Evolutionary conservation across 352 stramenopile species (phyloP), one percentile per base, ranked within the genome.

Genomic region (Blastocystis sp.): DNA sequence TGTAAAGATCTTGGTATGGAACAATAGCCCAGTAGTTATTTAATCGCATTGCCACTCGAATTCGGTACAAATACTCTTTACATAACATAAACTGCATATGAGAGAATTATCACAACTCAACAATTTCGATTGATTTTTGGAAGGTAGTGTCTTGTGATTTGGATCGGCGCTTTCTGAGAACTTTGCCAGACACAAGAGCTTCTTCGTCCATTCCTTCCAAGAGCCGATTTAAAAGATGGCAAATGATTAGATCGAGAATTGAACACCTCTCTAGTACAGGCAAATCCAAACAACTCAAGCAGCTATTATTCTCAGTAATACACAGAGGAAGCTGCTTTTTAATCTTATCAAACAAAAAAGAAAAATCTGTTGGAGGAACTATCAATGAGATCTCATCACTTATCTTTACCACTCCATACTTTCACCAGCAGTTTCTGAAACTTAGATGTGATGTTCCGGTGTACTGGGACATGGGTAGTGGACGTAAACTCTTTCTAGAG

Each of bases 21-120:
- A 53, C 11, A 18, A 85, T 37, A 30, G 69, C 26, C 73, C 73
- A 85, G 53, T 85, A 85, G 43, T 85, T 47, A 43, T 85, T 85
- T 24, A 66, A 85, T 3, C 73, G 11, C 50, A 85, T 55, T 8
- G 73, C 73, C 2, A 68, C 13, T 13, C 73, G 73, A 68, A 85
- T 85, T 18, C 73, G 73, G 26, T 43, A 85, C 26, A 85, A 13
- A 24, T 69, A 85, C 47, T 85, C 73, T 62, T 68, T 85, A 20
- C 65, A 43, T 55, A 62, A 16, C 26, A 16, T 54, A 68, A 85
- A 85, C 73, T 85, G 30, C 30, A 34, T 34, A 34, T 34, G 30
- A 34, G 30, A 34, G 30, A 1, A 34, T 34, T 0, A 34, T 34
- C 1, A 1, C 30, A 34, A 34, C 30, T 34, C 30, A 34, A 34